Base-by-base conservation (phyloP, 2,329 filamentous ascomycete genomes). In the Acarospora socialis region DNA sequence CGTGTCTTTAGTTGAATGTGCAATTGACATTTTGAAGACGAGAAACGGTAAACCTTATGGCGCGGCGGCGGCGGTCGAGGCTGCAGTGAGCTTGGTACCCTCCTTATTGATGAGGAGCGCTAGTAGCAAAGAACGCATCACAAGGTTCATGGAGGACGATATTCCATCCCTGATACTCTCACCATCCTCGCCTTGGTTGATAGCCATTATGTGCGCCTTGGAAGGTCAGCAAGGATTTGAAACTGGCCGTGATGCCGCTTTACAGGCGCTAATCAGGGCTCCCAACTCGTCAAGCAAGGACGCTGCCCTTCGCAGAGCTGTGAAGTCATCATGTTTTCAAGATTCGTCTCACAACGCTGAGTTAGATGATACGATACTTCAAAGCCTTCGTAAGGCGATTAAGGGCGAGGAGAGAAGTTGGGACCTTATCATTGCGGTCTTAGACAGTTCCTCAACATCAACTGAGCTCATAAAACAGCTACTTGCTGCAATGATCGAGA, bases 41-140 rank as follows among this genome's bases (percentile, higher is more conserved):
- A 56, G 72, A 20, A 70, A 75, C 42, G 74, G 75, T 8, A 77
- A 77, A 45, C 73, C 73, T 2, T 79, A 74, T 46, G 70, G 70
- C n/a, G 71, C 72, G 28, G 69, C 72, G 13, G 66, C 61, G 6
- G 59, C 68, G 4, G 47, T 77, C n/a, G 63, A 71, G 36, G 57
- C 64, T 36, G 56, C 69, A 12, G 44, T 73, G 16, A 54, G 56
- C 16, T 55, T 54, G 7, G 55, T 60, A 29, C 57, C 58, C 2
- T 40, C 50, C 14, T 41, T 63, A 3, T 43, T 68, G 2, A 41
- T 59, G 21, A 43, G 46, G 2, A 57, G 60, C 8, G 39, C 52
- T 9, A 48, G 54, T n/a, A 53, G 74, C 8, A 52, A 61, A 3
- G 46, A 57, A 0, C 47, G 54, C 9, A 53, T 75, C 8, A 51